Evolutionary conservation across 129 eudicot genomes (phyloP), one percentile per base, ranked within the genome.

Genomic region (Flaveria robusta): DNA sequence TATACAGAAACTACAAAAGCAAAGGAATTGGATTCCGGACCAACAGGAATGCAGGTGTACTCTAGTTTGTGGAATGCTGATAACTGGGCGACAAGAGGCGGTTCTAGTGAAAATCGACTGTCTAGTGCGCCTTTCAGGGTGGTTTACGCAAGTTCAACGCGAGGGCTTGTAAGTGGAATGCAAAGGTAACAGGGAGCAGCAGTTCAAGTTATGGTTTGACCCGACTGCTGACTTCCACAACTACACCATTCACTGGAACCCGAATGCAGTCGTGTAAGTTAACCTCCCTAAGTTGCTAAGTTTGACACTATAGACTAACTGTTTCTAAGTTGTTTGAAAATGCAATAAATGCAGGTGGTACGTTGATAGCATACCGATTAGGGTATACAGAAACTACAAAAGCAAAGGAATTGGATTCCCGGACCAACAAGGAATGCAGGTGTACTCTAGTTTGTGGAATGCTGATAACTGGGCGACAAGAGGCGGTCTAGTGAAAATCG

Each of bases 221-320:
- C 91, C 91, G 67, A 81, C 89, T 1, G 81, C 84, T 2, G 92
- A 81, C 56, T 90, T 72, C 76, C 96, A 90, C 81, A 85, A 86
- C 83, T 90, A 90, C 85, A 90, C 96, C 74, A 90, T 87, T 18
- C 87, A 79, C 60, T 90, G 96, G 96, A 90, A 81, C 80, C 90
- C 90, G 7, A 58, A 62, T 1, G 82, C 68, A 56, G 83, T 87
- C 31, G 93, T 86, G 96, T 86, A 88, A 86, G 89, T 82, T 45
- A 15, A 68, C 15, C 29, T 16, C 23, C 1, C 10, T 1, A 9
- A 0, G 4, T 9, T 7, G 19, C 7, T 52, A 4, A 2, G 19
- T n/a, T n/a, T n/a, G n/a, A n/a, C n/a, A n/a, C 4, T 1, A 54
- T n/a, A 2, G 1, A 43, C n/a, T 20, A 55, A 13, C 3, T n/a